phyloP scores from a whole-genome alignment of 1,284 basidiomycete species.

The Boletus semigastroideus region DNA sequence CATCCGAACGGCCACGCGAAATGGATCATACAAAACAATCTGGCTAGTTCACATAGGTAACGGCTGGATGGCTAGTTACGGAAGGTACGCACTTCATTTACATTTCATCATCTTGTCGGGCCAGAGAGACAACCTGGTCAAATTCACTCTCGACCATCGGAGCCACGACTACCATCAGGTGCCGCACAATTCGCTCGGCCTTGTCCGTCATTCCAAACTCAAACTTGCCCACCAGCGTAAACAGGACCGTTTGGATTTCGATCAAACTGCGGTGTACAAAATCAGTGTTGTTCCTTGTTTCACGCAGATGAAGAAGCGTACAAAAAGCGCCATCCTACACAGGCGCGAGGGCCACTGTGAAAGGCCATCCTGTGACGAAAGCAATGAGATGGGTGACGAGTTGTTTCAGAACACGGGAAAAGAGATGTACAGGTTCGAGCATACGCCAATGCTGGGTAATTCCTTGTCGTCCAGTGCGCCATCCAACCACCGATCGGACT shows the following conservation, averaged over 20 bases:
- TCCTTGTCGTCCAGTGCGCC: conserved; percentile 34
- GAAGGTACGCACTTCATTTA: not conserved
- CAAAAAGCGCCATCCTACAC: conserved; percentile 52
- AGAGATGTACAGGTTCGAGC: conserved; percentile 46
- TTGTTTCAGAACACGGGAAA: not conserved
- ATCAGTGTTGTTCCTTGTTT: not conserved
- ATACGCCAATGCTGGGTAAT: conserved; percentile 42
- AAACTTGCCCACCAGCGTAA: conserved; percentile 47
- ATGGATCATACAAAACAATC: no score
- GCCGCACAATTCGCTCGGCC: conserved; percentile 38
- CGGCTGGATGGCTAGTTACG: no score
- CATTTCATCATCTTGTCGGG: conserved; percentile 34
- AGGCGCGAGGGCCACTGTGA: conserved; percentile 40
- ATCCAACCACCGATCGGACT: conserved; percentile 51
- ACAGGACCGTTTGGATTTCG: conserved; percentile 50
- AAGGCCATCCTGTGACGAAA: conserved; percentile 40
- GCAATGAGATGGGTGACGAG: no score
- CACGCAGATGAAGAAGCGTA: not conserved
- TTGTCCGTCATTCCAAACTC: conserved; percentile 44
- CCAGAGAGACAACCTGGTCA: conserved; percentile 17
- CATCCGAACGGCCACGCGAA: no score
- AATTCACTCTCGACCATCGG: conserved; percentile 43
- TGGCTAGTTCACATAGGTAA: no score
- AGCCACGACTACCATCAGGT: conserved; percentile 41
- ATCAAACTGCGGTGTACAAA: conserved; percentile 10